Evolutionary conservation across 352 stramenopile species (phyloP), one percentile per base, ranked within the genome.

Genomic region (Pythium guiyangense): DNA sequence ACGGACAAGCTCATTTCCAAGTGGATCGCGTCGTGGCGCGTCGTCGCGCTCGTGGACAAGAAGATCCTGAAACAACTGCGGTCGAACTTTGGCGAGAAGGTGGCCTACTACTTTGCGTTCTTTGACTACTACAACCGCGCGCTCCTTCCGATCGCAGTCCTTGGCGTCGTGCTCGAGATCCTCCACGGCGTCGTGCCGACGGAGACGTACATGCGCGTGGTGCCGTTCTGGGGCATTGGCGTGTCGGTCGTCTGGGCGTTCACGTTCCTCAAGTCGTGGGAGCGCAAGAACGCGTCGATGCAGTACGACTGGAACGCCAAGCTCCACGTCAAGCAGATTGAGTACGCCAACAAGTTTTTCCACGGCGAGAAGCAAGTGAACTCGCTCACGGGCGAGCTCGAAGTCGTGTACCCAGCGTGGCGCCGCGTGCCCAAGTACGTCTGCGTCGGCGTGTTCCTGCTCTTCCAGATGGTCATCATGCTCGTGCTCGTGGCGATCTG

Each of bases 91-190:
- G 85, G 85, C 27, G 85, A 95, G 47, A 92, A 92, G 42, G 85
- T 95, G 35, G 74, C 83, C 46, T 95, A 91, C 65, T 95, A 95
- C 61, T 95, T 93, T 52, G 84, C 80, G 39, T 92, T 92, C 48
- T 72, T 91, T 52, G 81, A 91, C 52, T 92, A 80, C 49, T 95
- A 95, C 77, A 91, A 92, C 54, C 72, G 65, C 17, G 74, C 70
- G 60, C 68, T 95, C 8, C 70, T 93, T 26, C 85, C 85, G 34
- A 71, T 95, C 26, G 85, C 83, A n/a, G 60, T 76, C 9, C 42
- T 86, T 18, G 85, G 85, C 0, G 69, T 88, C 31, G 49, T 86
- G n/a, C 60, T 90, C 49, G 69, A 85, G 25, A 39, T 86, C 14
- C 39, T 88, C 9, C 74, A 73, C 43, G 68, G 75, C 3, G 50